Evolutionary conservation across 129 eudicot species (phyloP).

Genomic region (Solidago caesia): DNA sequence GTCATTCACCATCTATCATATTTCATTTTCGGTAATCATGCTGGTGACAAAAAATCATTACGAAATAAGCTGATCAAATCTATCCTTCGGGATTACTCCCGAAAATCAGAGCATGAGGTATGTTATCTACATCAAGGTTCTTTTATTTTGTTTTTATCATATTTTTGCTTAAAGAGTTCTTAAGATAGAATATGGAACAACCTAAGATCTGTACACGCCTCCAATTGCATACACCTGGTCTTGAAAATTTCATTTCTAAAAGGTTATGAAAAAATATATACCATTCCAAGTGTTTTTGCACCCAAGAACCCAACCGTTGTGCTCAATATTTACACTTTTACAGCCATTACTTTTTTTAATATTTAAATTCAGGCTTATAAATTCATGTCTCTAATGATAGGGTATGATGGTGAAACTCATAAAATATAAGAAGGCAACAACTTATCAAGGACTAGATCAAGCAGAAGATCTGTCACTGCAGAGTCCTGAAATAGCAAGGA

Average conservation of each 20-base stretch:
- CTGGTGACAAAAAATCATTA: conserved; percentile 40
- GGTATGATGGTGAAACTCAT: conserved; percentile 67
- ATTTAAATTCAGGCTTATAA: not conserved
- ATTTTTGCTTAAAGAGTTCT: not conserved
- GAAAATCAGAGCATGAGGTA: conserved; percentile 80
- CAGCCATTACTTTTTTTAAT: not conserved
- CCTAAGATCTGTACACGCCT: not conserved
- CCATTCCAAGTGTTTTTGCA: not conserved
- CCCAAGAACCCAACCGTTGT: not conserved
- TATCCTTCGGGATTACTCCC: conserved; percentile 74
- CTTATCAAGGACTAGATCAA: conserved; percentile 4
- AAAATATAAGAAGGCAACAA: conserved; percentile 40
- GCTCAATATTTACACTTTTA: not conserved
- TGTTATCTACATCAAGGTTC: not conserved
- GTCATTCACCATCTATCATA: conserved; percentile 76
- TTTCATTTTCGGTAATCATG: conserved; percentile 50
- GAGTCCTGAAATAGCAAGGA: conserved; percentile 28
- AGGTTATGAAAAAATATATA: not conserved
- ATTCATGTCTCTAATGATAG: conserved; percentile 35
- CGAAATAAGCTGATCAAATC: conserved; percentile 72
- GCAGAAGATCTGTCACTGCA: conserved; percentile 23
- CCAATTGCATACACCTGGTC: not conserved
- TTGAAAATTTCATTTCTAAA: not conserved
- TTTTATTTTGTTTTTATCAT: not conserved
- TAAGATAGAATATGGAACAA: not conserved